Evolutionary conservation across 345 rosid genomes (phyloP), one percentile per base, ranked within the genome.

Genomic region (Rhodamnia argentea): DNA sequence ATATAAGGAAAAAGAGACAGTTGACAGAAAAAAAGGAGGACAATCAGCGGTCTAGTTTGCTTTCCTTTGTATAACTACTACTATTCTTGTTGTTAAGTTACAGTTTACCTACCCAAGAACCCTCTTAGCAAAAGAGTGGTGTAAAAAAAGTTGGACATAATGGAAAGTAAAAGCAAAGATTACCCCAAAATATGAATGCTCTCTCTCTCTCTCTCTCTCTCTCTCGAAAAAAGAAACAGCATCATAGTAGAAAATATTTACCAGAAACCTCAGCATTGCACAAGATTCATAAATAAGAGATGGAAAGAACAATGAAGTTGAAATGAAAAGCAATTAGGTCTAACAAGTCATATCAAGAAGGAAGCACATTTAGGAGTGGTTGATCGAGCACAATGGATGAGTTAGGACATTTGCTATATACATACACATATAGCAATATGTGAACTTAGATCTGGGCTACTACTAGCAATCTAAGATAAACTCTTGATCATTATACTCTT

Each of bases 41-140:
- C 81, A 18, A 70, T 70, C 26, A 37, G 81, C 24, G 81, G 47
- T 70, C 64, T 32, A 32, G 56, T 29, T 52, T 83, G 24, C 60
- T 51, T 57, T 58, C 32, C 84, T 84, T 56, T 10, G 89, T 84
- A 47, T 70, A 85, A 54, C 24, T 18, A 9, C 60, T 89, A 29
- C 47, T 84, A 51, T 47, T 86, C 70, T 74, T 81, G 85, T 55
- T 84, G 88, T 87, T 90, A 89, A 86, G 89, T 91, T 87, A 86
- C 87, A 88, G 90, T 86, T 92, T 87, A 92, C 92, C 93, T 89
- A 92, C 87, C 92, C 81, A 85, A 83, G 85, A 82, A 62, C 89
- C 74, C 81, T 83, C 84, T 40, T 84, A 87, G 86, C 87, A 70
- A 78, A 44, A 70, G 29, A 83, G 18, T 55, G 58, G 54, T 56